Evolutionary conservation across 2,329 filamentous ascomycete species (phyloP).

Genomic region (Neofusicoccum laricinum): DNA sequence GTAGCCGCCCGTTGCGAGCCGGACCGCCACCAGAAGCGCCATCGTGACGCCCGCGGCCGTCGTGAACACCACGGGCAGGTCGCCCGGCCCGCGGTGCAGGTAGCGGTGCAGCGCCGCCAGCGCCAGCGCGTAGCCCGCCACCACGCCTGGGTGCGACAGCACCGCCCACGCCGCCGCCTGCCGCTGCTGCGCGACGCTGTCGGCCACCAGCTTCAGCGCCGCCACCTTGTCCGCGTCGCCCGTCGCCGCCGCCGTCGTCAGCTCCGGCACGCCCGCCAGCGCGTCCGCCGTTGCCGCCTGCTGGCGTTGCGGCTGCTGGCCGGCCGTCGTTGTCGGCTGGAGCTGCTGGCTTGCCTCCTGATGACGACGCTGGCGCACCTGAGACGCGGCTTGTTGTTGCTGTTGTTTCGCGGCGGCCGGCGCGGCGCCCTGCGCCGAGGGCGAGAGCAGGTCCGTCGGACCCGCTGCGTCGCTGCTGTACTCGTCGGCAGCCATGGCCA

Average conservation of each 20-base stretch:
- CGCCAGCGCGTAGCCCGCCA: slow-evolving; percentile 31
- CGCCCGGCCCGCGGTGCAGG: slow-evolving; percentile 42
- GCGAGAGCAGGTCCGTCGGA: slow-evolving; percentile 5
- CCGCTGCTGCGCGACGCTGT: slow-evolving; percentile 79
- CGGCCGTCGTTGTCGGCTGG: not conserved
- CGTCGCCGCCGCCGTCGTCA: slow-evolving; percentile 56
- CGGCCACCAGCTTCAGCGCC: slow-evolving; percentile 71
- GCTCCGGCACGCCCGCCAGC: slow-evolving; percentile 60
- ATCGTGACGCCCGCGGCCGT: slow-evolving; percentile 62
- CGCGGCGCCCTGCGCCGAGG: not conserved
- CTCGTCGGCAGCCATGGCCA: slow-evolving; percentile 27
- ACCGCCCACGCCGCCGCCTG: slow-evolving; percentile 63
- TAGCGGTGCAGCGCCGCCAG: slow-evolving; percentile 39
- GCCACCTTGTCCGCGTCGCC: slow-evolving; percentile 60
- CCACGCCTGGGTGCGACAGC: slow-evolving; percentile 34
- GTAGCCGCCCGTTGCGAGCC: slow-evolving; percentile 62
- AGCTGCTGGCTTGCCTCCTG: slow-evolving; percentile 19
- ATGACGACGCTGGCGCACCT: slow-evolving; percentile 21
- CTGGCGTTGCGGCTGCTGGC: slow-evolving; percentile 21
- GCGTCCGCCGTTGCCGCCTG: not conserved
- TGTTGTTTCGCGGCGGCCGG: not conserved
- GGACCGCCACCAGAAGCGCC: slow-evolving; percentile 60
- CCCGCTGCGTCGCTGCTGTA: slow-evolving; percentile 21
- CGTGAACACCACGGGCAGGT: slow-evolving; percentile 56
- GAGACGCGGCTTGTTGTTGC: slow-evolving; percentile 1